A percentile compares a stretch with the other conserved stretches of the same genome.
Evolutionary conservation across 176 grass and related monocot species (phyloP).

Genomic region (Otatea glauca): DNA sequence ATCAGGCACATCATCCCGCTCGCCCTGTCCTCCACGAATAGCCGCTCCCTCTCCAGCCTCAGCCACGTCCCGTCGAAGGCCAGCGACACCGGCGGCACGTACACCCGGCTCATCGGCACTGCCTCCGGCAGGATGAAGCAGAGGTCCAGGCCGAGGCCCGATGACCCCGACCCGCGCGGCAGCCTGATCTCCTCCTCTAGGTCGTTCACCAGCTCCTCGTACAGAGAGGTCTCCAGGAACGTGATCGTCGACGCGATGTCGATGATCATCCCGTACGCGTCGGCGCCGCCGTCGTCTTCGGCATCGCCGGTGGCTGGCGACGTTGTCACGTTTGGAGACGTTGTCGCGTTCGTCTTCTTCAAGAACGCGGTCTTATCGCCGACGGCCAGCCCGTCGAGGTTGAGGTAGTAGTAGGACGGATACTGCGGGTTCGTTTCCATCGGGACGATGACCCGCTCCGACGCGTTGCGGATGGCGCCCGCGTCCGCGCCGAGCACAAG

Average conservation of each 20-base stretch:
- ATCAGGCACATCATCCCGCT: conserved; percentile 60
- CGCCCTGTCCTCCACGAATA: conserved; percentile 54
- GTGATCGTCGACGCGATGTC: conserved; percentile 66
- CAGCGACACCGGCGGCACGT: conserved; percentile 54
- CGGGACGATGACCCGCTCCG: conserved; percentile 38
- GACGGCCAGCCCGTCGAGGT: conserved; percentile 55
- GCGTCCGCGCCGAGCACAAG: conserved; percentile 50
- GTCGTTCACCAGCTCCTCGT: conserved; percentile 51
- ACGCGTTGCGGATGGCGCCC: conserved; percentile 28
- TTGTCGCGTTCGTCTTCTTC: background rate
- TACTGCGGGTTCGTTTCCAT: conserved; percentile 32
- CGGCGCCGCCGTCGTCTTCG: background rate
- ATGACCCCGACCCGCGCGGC: conserved; percentile 43
- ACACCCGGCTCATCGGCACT: conserved; percentile 48
- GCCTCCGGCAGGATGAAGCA: conserved; percentile 62
- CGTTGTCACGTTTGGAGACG: background rate
- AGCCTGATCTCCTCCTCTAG: conserved; percentile 62
- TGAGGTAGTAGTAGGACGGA: conserved; percentile 61
- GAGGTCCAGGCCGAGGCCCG: conserved; percentile 56
- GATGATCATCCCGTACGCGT: conserved; percentile 61
- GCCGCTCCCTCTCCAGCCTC: conserved; percentile 45
- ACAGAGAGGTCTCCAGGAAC: conserved; percentile 58
- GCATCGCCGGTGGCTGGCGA: background rate
- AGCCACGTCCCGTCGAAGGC: conserved; percentile 56
- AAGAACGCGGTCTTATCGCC: conserved; percentile 37